Evolutionary conservation across 225 moss, liverwort and hornwort species (phyloP).

Genomic region (Sphagnum tenellum): DNA sequence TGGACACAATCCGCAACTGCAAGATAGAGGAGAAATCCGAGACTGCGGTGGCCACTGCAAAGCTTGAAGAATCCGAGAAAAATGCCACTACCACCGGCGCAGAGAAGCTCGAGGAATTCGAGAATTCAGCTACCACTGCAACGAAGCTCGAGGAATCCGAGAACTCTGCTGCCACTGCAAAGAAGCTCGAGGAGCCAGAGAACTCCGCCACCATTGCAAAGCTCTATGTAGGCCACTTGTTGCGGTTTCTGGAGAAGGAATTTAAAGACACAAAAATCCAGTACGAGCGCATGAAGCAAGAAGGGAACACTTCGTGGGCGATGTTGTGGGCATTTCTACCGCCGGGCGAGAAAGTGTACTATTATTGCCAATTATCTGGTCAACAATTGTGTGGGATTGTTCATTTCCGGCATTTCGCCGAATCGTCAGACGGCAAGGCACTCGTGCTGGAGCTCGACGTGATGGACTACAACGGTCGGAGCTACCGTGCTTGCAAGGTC

Average conservation of each 20-base stretch:
- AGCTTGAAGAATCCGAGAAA: too few species aligned
- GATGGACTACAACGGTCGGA: constrained; percentile 4
- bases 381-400: constrained; percentile 9
- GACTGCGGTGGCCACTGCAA: not conserved
- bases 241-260: constrained; percentile 17
- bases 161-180: not conserved
- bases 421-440: not conserved
- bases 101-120: too few species aligned
- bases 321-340: constrained; percentile 17
- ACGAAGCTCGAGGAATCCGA: too few species aligned
- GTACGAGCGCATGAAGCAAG: constrained; percentile 10
- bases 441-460: constrained; percentile 8
- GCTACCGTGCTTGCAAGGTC: constrained; percentile 1
- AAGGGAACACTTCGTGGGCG: constrained; percentile 14
- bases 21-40: not conserved
- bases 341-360: constrained; percentile 15
- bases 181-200: not conserved
- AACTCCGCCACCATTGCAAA: not conserved
- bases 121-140: too few species aligned
- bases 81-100: too few species aligned
- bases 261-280: constrained; percentile 7
- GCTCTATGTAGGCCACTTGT: constrained; percentile 12
- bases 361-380: constrained; percentile 12
- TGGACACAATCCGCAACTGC: constrained; percentile 5
- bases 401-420: not conserved